Conservation (phyloP, 345 rosid species). For the Aquilaria sinensis region DNA sequence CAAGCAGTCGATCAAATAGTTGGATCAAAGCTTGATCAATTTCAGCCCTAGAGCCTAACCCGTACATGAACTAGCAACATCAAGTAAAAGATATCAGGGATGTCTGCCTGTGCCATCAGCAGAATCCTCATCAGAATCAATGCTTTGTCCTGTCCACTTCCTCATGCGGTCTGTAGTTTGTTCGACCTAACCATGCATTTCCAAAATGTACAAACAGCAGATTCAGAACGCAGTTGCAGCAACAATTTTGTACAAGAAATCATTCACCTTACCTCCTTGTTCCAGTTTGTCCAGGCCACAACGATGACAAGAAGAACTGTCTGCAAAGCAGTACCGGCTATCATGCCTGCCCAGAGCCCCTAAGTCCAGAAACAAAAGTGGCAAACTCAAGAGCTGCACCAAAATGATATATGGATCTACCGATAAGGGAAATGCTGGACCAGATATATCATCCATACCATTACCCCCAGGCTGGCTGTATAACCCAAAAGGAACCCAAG, state of each 20-base stretch:
- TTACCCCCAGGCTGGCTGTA: constrained; percentile 47
- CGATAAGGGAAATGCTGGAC: background rate
- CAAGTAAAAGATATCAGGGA: too few relatives aligned
- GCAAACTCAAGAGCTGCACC: too few relatives aligned
- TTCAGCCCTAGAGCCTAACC: too few relatives aligned
- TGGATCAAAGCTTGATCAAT: too few relatives aligned
- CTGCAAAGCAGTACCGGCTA: constrained; percentile 66
- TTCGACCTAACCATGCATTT: constrained; percentile 36
- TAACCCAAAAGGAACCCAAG: constrained; percentile 75
- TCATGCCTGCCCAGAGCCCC: constrained; percentile 91
- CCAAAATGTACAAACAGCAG: background rate
- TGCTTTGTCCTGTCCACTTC: constrained; percentile 58
- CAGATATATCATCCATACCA: constrained; percentile 24
- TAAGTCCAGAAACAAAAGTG: constrained; percentile 8
- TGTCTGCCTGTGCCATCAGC: too few relatives aligned
- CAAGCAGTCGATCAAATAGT: too few relatives aligned
- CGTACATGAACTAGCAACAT: too few relatives aligned
- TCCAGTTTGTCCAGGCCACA: constrained; percentile 70
- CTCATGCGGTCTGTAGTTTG: constrained; percentile 56
- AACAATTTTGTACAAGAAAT: background rate
- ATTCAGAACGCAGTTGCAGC: background rate
- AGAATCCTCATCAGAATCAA: background rate
- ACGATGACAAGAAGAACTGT: constrained; percentile 48
- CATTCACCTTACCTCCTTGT: constrained; percentile 49
- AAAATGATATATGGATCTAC: background rate